A percentile compares a stretch with the other conserved stretches of the same genome.
phyloP scores from a whole-genome alignment of 2,329 filamentous ascomycete species.

The Fusarium sacchari region DNA sequence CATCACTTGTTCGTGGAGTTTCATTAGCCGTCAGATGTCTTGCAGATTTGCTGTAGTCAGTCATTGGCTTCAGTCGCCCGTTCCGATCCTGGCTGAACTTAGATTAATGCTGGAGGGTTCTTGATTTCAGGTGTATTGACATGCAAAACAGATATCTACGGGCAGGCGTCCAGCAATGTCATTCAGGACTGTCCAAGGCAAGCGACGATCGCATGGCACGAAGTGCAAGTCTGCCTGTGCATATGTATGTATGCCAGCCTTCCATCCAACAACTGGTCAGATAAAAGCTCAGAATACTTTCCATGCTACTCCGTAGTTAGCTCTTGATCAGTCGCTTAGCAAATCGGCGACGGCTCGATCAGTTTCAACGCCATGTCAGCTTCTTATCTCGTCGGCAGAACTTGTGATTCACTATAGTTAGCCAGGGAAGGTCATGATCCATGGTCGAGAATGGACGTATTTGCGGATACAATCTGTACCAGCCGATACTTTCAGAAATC shows the following conservation, averaged over 20 bases:
- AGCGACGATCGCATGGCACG: slow-evolving; percentile 2
- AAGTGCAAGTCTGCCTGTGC: not conserved
- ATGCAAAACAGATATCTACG: not conserved
- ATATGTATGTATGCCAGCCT: slow-evolving; percentile 6
- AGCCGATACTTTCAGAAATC: slow-evolving; percentile 6
- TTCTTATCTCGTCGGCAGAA: not conserved
- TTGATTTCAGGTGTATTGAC: not conserved
- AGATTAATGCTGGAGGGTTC: not conserved
- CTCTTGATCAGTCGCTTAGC: not conserved
- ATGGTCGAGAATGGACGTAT: not conserved
- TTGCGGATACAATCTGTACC: slow-evolving; percentile 15
- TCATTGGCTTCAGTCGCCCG: slow-evolving; percentile 20
- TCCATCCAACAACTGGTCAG: not conserved
- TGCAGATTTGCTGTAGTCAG: not conserved
- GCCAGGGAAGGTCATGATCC: not conserved
- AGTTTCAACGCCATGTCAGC: not conserved
- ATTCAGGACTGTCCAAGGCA: slow-evolving; percentile 3
- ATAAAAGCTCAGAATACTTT: not conserved
- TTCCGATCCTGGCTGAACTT: not conserved
- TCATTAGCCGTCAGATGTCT: not conserved
- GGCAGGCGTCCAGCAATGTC: not conserved
- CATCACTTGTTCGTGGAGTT: not conserved
- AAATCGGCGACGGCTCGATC: not conserved
- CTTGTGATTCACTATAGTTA: slow-evolving; percentile 8
- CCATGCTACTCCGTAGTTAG: too few species aligned